Base-by-base conservation (phyloP, 2,329 filamentous ascomycete genomes). In the Epichloe hybrida region DNA sequence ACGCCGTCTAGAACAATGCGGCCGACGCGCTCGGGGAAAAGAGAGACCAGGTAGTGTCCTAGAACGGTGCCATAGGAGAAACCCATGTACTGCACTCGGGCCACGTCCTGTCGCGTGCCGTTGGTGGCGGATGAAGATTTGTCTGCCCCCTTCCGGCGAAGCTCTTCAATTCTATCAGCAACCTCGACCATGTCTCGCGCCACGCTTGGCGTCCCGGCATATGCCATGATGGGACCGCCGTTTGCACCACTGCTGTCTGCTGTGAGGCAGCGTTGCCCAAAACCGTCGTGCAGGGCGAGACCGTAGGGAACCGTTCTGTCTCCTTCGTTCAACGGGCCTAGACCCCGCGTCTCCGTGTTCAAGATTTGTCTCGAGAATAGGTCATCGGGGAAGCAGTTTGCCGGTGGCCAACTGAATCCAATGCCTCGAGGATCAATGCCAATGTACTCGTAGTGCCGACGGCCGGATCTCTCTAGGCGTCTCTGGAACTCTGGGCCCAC, bases 61-160 rank as follows among this genome's bases (percentile, higher is more conserved):
- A 62, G 46, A 1, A 57, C 13, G 5, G 57, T 61, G 9, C 59
- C 57, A 8, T 75, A 75, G n/a, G 68, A 72, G 47, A 73, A 65
- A 0, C 72, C 71, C 64, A 69, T 71, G 54, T 72, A 75, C 54
- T 68, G 67, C 34, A 73, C 53, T 9, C 60, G 54, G n/a, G 58
- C 48, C n/a, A 36, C 43, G 9, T 47, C 21, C 4, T 39, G 38
- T 3, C 27, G 21, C 27, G 46, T 50, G 21, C 35, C 31, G 21
- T 43, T 45, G 12, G 3, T 21, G 21, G 15, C 21, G 12, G 17
- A 35, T 31, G 43, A 37, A 17, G 17, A 42, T 6, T 39, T 47
- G 31, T 41, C 38, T 43, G 43, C 38, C 15, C 15, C 23, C 8
- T 39, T 44, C n/a, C 13, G 13, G 3, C 42, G 47, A 11, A 61